A percentile compares a stretch with the other conserved stretches of the same genome.
phyloP scores from a whole-genome alignment of 768 basidiomycete species.

The Trametes cinnabarina region DNA sequence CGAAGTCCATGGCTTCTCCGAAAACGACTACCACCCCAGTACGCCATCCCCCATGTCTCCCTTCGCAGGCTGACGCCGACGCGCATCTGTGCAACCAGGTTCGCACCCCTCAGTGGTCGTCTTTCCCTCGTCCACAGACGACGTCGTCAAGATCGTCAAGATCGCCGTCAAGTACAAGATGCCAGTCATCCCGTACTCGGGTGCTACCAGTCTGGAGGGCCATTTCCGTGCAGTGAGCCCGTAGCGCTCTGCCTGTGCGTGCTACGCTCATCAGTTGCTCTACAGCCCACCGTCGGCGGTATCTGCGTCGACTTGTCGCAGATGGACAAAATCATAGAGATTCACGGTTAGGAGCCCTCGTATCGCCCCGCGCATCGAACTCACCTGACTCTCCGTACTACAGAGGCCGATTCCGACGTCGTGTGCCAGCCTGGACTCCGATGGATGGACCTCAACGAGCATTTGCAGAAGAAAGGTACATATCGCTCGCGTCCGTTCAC shows the following conservation, averaged over 20 bases:
- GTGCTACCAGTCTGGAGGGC: constrained; percentile 81
- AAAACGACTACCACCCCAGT: constrained; percentile 53
- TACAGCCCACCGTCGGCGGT: constrained; percentile 42
- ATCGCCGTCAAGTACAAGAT: constrained; percentile 72
- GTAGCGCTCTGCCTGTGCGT: no score
- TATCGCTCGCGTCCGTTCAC: background rate
- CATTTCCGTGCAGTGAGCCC: constrained; percentile 57
- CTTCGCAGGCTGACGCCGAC: no score
- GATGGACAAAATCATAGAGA: constrained; percentile 77
- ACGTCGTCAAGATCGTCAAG: constrained; percentile 77
- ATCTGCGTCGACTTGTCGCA: constrained; percentile 77
- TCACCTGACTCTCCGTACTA: background rate
- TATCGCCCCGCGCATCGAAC: background rate
- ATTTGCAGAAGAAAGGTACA: constrained; percentile 58
- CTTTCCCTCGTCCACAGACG: constrained; percentile 68
- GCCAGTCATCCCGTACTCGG: constrained; percentile 77
- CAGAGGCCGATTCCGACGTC: constrained; percentile 69
- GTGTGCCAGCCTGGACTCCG: constrained; percentile 71
- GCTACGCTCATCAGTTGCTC: background rate
- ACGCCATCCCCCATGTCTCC: constrained; percentile 3
- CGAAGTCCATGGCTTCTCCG: constrained; percentile 52
- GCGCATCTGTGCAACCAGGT: constrained; percentile 27
- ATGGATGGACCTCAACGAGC: constrained; percentile 74
- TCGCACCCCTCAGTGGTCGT: constrained; percentile 58
- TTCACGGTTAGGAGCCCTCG: constrained; percentile 52